phyloP scores from a whole-genome alignment of 2,329 filamentous ascomycete species.

The Paracamarosporium sp. region DNA sequence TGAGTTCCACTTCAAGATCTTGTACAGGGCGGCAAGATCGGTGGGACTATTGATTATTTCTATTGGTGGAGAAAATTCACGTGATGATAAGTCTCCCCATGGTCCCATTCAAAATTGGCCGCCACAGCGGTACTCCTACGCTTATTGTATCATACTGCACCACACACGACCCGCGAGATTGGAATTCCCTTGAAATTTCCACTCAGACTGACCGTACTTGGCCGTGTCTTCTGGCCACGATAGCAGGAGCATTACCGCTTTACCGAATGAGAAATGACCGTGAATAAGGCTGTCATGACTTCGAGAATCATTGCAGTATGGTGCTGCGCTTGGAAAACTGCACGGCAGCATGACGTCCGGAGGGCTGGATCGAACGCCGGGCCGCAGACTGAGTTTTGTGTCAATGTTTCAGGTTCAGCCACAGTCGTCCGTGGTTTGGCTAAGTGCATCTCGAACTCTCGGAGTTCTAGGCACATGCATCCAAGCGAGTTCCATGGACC shows the following conservation, averaged over 20 bases:
- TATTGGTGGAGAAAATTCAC: slow-evolving; percentile 6
- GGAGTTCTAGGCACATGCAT: slow-evolving; percentile 2
- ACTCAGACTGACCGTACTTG: neutral
- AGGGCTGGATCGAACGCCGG: neutral
- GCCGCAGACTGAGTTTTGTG: neutral
- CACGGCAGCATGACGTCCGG: neutral
- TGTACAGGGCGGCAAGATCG: neutral
- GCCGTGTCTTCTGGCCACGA: neutral
- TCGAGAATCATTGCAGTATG: neutral
- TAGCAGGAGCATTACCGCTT: no score
- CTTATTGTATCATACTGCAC: slow-evolving; percentile 1
- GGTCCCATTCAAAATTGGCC: neutral
- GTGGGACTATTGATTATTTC: neutral
- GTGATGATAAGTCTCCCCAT: neutral
- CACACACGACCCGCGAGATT: neutral
- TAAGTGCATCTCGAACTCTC: neutral
- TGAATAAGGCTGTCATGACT: neutral
- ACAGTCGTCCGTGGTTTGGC: neutral
- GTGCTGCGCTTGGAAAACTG: neutral
- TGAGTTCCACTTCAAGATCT: neutral
- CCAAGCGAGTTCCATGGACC: neutral
- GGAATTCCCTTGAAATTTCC: neutral
- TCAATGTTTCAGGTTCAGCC: slow-evolving; percentile 5
- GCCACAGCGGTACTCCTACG: neutral
- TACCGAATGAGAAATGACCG: neutral